Percentiles rank a stretch among this genome's conserved stretches.
Evolutionary conservation across 1,284 basidiomycete genomes (phyloP).

Genomic region (Microbotryum saponariae): DNA sequence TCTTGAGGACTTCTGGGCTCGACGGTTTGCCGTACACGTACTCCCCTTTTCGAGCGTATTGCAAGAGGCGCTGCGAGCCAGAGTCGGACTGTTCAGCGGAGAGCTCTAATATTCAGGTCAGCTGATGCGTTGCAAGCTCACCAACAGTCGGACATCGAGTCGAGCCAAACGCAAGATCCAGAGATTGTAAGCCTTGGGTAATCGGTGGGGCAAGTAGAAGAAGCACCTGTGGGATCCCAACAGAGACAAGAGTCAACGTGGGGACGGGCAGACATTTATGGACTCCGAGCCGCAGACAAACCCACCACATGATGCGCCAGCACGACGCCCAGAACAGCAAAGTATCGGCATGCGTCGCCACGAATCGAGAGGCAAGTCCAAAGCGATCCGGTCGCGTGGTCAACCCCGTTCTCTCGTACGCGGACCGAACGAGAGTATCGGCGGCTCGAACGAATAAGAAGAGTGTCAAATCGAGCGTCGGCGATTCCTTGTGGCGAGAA

Average conservation of each 20-base stretch:
- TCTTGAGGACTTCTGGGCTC: conserved; percentile 9
- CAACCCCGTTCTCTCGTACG: conserved; percentile 9
- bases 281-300: not conserved
- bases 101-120: too few species aligned
- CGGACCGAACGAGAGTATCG: conserved; percentile 14
- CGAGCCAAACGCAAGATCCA: conserved; percentile 40
- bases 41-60: conserved; percentile 34
- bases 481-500: conserved; percentile 20
- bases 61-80: conserved; percentile 24
- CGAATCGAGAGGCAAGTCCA: conserved; percentile 11
- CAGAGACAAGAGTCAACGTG: not conserved
- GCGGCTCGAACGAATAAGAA: conserved; percentile 41
- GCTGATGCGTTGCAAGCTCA: not conserved
- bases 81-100: too few species aligned
- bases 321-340: conserved; percentile 29
- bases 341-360: conserved; percentile 29
- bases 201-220: conserved; percentile 39
- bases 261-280: too few species aligned
- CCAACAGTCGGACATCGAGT: conserved; percentile 40
- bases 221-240: not conserved
- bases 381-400: not conserved
- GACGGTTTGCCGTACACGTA: conserved; percentile 38
- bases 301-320: conserved; percentile 34
- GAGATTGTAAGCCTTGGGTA: conserved; percentile 38
- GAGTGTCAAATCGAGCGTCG: conserved; percentile 43